Evolutionary conservation across 2,329 filamentous ascomycete genomes (phyloP), one percentile per base, ranked within the genome.

Genomic region (Chalaropsis ovoidea): DNA sequence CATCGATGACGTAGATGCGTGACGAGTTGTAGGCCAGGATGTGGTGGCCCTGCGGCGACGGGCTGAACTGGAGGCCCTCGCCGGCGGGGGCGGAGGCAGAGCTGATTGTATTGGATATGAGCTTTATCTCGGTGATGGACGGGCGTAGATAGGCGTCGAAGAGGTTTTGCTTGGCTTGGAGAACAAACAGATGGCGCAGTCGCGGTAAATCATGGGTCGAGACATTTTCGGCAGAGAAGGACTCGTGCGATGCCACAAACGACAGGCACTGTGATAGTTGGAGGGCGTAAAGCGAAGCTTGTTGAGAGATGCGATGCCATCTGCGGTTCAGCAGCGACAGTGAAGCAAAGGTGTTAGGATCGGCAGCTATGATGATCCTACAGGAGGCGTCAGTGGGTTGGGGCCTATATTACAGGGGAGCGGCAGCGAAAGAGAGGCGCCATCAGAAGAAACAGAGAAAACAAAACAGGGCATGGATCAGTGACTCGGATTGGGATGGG

Each of bases 21-120:
- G 90, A 92, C 45, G 90, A 95, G 74, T 90, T 95, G 74, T 91
- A 89, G 63, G 88, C 90, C 49, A 95, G 81, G 39, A 95, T 76
- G 70, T 86, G 83, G 69, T 87, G 85, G 1, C 89, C 90, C 64
- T 82, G 84, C 5, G 89, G 85, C 1, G 90, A 95, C 67, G 90
- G 84, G 68, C 83, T 85, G 74, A 95, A 95, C 65, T 90, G 88
- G 77, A 95, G 89, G 58, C 89, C 89, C 74, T 95, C 90, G 41
- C 89, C 89, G 42, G 88, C 87, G 0, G 90, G 90, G 68, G 87
- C 87, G 24, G 90, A 90, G 1, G 88, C 90, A 0, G 89, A 92
- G 72, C 88, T 93, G 70, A 89, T 89, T 5, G 88, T 91, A 62
- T 87, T 90, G 45, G 89, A 94, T 13, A 95, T 85, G 63, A 96